Percentiles rank a stretch among this genome's conserved stretches.
These are phyloP conservation scores for Ophiostoma quercus DNA, from an alignment of 2,329 filamentous ascomycete species.

Conservation along the genomic window DNA sequence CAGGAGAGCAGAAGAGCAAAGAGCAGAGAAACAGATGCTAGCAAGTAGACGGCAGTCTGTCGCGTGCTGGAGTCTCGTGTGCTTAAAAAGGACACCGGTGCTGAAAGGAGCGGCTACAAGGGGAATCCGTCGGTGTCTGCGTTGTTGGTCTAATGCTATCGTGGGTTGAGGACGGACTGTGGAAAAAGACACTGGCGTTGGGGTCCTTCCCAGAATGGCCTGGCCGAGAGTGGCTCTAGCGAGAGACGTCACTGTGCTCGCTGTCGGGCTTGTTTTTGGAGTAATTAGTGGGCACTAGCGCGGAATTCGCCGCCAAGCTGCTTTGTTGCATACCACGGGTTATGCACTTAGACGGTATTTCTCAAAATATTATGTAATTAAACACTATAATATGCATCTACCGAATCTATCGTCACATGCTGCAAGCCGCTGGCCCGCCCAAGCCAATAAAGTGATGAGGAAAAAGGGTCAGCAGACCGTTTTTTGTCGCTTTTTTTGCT, in stretches of 20 bases:
- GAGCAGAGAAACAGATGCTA: not conserved
- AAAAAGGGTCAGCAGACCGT: conserved; percentile 13
- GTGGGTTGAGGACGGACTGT: conserved; percentile 7
- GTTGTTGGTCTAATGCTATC: not conserved
- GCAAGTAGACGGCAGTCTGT: not conserved
- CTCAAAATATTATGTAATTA: no score
- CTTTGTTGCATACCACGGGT: not conserved
- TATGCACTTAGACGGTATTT: not conserved
- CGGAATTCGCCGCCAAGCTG: not conserved
- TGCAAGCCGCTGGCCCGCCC: not conserved
- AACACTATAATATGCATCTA: conserved; percentile 16
- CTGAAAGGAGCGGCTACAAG: not conserved
- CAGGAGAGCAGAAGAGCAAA: not conserved
- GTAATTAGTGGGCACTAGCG: conserved; percentile 4
- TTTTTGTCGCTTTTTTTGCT: not conserved
- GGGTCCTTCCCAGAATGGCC: not conserved
- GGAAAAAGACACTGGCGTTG: not conserved
- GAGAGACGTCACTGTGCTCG: not conserved
- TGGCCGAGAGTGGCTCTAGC: not conserved
- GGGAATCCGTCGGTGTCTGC: not conserved
- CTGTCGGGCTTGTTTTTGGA: not conserved
- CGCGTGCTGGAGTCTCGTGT: not conserved
- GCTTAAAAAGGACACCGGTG: not conserved
- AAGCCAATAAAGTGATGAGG: conserved; percentile 10
- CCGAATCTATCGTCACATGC: conserved; percentile 20